Evolutionary conservation across 176 grass and related monocot species (phyloP).

Genomic region (Tillandsia fasciculata): DNA sequence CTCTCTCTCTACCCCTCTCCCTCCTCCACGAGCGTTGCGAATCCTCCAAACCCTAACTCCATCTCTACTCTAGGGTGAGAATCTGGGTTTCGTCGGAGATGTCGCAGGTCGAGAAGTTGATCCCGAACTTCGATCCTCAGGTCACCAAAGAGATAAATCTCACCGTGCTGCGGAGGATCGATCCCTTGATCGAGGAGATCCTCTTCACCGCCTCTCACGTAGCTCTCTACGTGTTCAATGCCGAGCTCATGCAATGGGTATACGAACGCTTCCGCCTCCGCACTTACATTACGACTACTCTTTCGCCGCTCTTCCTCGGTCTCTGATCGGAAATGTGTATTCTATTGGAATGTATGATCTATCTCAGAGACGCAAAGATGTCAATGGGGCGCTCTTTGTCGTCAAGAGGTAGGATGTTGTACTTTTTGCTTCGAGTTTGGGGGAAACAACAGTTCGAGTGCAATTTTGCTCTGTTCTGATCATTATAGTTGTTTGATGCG

Average conservation of each 20-base stretch:
- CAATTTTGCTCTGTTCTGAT: conserved; percentile 15
- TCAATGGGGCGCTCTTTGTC: conserved; percentile 86
- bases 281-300: not conserved
- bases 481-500: not conserved
- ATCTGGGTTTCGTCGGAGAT: conserved; percentile 18
- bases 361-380: conserved; percentile 78
- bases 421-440: conserved; percentile 5
- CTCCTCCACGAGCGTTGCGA: not conserved
- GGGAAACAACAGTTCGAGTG: no score
- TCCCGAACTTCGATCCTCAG: conserved; percentile 75
- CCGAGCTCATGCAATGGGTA: conserved; percentile 91
- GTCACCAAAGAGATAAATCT: conserved; percentile 75
- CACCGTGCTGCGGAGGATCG: conserved; percentile 83
- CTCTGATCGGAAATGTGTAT: conserved; percentile 14
- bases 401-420: conserved; percentile 57
- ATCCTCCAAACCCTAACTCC: not conserved
- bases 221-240: conserved; percentile 90
- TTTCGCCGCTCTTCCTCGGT: not conserved
- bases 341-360: conserved; percentile 2
- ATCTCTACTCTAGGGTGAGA: not conserved
- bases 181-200: conserved; percentile 88
- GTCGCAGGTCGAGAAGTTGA: conserved; percentile 52
- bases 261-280: not conserved
- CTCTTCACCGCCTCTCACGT: conserved; percentile 86
- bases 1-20: not conserved